Evolutionary conservation across 495 filamentous ascomycete genomes (phyloP), one percentile per base, ranked within the genome.

Genomic region (Aspergillus panamensis): DNA sequence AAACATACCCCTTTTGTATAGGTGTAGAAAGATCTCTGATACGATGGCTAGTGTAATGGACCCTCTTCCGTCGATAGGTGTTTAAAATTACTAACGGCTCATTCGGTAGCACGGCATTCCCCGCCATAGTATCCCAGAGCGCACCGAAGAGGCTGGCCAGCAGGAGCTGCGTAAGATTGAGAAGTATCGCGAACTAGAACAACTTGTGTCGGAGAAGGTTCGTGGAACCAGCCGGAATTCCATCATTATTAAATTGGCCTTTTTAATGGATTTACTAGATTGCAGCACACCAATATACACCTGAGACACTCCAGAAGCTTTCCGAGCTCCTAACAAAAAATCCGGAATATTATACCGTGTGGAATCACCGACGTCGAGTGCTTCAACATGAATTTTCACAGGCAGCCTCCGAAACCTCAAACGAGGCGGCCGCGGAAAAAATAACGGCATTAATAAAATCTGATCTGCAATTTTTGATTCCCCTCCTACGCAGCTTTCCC

Each of bases 281-380:
- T 58, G 69, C 71, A 17, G 74, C 76, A 54, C 72, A 76, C 60
- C 74, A 87, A 63, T 90, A 85, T 76, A 83, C 83, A 37, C 60
- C 74, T 42, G 80, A 87, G 49, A 83, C 87, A 20, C 81, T 97
- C 63, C 75, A 82, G 53, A 81, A 91, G 58, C 95, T 90, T 31
- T 87, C 91, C 16, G 84, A 86, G 53, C 82, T 99, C 51, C 80
- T 99, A 51, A 84, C 79, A 33, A 81, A 83, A 63, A 99, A 99
- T 75, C 95, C 94, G 10, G 94, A 99, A 73, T 97, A 96, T 78
- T 97, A 97, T 77, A 96, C 94, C 20, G 84, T 92, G 77, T 99
- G 94, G 94, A 99, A 99, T 78, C 84, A 89, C 74, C 89, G 94
- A 60, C 88, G 94, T 54, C 82, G 82, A 58, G 75, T 84, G 4